Evolutionary conservation across 352 stramenopile genomes (phyloP).

Genomic region (Globisporangium rhizosaccharum): DNA sequence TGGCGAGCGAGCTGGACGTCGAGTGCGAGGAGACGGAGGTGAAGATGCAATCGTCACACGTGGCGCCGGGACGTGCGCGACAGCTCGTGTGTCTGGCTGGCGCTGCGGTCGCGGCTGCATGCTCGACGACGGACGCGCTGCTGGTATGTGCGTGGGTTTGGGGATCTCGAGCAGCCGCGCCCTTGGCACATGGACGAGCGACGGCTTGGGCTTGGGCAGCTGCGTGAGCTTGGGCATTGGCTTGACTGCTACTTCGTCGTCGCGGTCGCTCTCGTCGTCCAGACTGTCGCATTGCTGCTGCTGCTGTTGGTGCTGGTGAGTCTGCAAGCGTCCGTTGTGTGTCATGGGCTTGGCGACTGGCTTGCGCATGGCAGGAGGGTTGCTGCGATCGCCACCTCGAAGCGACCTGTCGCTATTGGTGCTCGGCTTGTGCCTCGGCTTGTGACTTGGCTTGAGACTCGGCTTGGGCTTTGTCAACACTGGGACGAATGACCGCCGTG

Average conservation of each 20-base stretch:
- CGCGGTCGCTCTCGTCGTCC: slow-evolving; percentile 6
- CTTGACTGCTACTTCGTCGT: slow-evolving; percentile 14
- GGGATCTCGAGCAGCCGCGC: slow-evolving; percentile 4
- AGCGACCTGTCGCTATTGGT: too few relatives aligned
- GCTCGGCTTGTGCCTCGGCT: too few relatives aligned
- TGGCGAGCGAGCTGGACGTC: neutral
- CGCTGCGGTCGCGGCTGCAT: neutral
- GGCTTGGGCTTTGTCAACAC: too few relatives aligned
- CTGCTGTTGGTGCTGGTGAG: too few relatives aligned
- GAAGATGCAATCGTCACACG: neutral
- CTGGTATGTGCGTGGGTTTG: neutral
- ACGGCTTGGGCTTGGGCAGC: slow-evolving; percentile 34
- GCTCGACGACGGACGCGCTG: neutral
- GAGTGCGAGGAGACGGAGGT: too few relatives aligned
- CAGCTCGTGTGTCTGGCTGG: neutral
- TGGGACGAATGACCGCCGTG: too few relatives aligned
- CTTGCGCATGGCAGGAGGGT: too few relatives aligned
- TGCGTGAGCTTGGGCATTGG: slow-evolving; percentile 48
- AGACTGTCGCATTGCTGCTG: too few relatives aligned
- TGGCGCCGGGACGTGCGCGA: neutral
- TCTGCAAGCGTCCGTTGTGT: too few relatives aligned
- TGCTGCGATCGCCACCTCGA: too few relatives aligned
- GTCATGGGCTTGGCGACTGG: too few relatives aligned
- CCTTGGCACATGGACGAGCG: slow-evolving; percentile 20
- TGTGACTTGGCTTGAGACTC: too few relatives aligned